Conservation (phyloP, 1,139 yeast species). For the Magnusiomyces fungicola region DNA sequence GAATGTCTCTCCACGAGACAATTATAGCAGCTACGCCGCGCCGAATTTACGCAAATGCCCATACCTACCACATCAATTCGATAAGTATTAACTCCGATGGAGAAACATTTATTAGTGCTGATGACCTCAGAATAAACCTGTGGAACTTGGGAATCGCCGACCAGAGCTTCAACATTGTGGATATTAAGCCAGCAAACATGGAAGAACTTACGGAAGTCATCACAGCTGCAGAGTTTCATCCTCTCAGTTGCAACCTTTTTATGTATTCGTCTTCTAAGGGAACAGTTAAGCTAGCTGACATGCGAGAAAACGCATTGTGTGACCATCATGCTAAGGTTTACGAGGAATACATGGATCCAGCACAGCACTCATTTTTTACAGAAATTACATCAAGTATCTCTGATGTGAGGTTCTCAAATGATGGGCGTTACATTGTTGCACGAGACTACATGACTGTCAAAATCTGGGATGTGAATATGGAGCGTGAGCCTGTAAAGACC, state of each 20-base stretch:
- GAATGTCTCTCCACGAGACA: constrained; percentile 84
- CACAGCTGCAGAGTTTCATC: constrained; percentile 97
- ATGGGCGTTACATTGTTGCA: constrained; percentile 90
- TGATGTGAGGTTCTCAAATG: constrained; percentile 86
- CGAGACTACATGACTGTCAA: constrained; percentile 97
- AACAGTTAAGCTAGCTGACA: constrained; percentile 89
- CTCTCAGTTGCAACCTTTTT: constrained; percentile 82
- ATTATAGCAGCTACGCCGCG: constrained; percentile 94
- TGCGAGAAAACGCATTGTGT: constrained; percentile 93
- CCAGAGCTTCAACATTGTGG: constrained; percentile 91
- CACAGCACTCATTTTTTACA: constrained; percentile 90
- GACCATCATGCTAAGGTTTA: constrained; percentile 81
- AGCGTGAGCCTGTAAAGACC: constrained; percentile 86
- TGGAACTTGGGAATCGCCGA: constrained; percentile 96
- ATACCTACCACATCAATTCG: constrained; percentile 95
- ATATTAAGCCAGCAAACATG: constrained; percentile 97
- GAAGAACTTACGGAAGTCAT: constrained; percentile 98
- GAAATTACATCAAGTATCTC: constrained; percentile 94
- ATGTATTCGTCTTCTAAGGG: constrained; percentile 98
- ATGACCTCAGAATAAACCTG: constrained; percentile 88
- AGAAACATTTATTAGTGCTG: constrained; percentile 89
- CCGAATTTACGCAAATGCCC: constrained; percentile 88
- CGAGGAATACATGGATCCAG: constrained; percentile 91
- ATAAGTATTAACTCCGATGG: constrained; percentile 92
- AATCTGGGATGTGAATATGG: constrained; percentile 98